These are phyloP conservation scores for Helenozyma rhizophorensis DNA, from an alignment of 805 yeast genomes.

Conservation along the genomic window DNA sequence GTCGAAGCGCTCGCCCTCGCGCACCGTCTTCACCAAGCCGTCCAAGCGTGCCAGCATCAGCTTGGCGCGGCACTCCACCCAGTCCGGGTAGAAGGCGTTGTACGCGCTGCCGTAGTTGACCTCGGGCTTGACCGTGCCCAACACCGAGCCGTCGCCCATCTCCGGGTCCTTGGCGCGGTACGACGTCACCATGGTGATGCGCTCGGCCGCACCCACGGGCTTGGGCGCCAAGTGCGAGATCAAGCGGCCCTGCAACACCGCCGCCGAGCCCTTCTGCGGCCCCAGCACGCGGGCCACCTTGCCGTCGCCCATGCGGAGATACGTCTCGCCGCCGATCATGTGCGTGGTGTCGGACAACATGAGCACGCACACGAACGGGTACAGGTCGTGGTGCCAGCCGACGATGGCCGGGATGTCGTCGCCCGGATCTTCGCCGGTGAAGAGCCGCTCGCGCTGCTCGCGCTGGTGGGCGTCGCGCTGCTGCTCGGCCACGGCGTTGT, in stretches of 20 bases:
- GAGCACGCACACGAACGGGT: slow-evolving; percentile 60
- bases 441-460: slow-evolving; percentile 6
- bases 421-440: slow-evolving; percentile 19
- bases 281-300: slow-evolving; percentile 15
- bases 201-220: slow-evolving; percentile 31
- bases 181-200: slow-evolving; percentile 42
- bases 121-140: slow-evolving; percentile 37
- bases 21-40: slow-evolving; percentile 13
- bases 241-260: slow-evolving; percentile 19
- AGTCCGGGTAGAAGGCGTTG: slow-evolving; percentile 33
- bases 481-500: slow-evolving; percentile 27
- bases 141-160: slow-evolving; percentile 27
- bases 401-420: slow-evolving; percentile 50
- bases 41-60: slow-evolving; percentile 23
- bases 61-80: slow-evolving; percentile 30
- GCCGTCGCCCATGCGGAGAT: slow-evolving; percentile 41
- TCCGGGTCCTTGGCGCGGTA: slow-evolving; percentile 30
- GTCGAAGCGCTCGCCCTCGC: slow-evolving; percentile 18
- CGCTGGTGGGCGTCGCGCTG: slow-evolving; percentile 18
- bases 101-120: slow-evolving; percentile 31
- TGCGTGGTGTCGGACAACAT: slow-evolving; percentile 56
- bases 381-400: slow-evolving; percentile 62
- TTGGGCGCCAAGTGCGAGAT: slow-evolving; percentile 18
- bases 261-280: slow-evolving; percentile 15
- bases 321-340: slow-evolving; percentile 62